Evolutionary conservation across 345 rosid species (phyloP).

Genomic region (Gossypium mustelinum): DNA sequence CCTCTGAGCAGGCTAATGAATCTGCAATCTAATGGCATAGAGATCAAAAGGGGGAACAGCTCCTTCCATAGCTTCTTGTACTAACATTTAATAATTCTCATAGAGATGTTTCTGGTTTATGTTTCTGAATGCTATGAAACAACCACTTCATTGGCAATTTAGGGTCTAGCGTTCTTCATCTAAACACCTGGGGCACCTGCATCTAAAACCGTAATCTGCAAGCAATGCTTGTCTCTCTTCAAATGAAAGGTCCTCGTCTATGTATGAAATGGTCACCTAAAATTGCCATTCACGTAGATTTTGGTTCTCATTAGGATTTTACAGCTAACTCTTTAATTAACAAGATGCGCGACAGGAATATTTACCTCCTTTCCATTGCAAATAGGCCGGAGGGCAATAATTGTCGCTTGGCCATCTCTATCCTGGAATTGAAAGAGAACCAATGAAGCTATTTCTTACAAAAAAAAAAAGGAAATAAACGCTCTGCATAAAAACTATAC

Average conservation of each 20-base stretch:
- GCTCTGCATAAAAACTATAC: neutral
- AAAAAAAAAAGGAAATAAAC: neutral
- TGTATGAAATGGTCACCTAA: slow-evolving; percentile 78
- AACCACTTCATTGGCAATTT: slow-evolving; percentile 1
- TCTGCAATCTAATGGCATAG: neutral
- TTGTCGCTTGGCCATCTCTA: slow-evolving; percentile 82
- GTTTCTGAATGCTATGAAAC: neutral
- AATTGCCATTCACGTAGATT: slow-evolving; percentile 3
- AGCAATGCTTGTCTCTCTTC: slow-evolving; percentile 61
- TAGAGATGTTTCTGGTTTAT: neutral
- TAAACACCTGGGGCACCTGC: slow-evolving; percentile 65
- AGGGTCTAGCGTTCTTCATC: slow-evolving; percentile 32
- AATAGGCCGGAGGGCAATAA: slow-evolving; percentile 53
- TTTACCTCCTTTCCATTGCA: slow-evolving; percentile 74
- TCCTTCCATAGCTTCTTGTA: neutral
- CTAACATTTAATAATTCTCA: neutral
- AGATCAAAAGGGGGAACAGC: neutral
- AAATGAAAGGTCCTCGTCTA: slow-evolving; percentile 70
- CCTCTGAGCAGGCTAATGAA: neutral
- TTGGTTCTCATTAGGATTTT: neutral
- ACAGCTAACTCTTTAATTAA: neutral
- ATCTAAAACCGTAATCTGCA: slow-evolving; percentile 78
- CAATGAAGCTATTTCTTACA: neutral
- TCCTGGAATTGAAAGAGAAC: slow-evolving; percentile 43
- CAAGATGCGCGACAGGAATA: neutral